Base-by-base conservation (phyloP, 2,329 filamentous ascomycete genomes). In the Neurospora sp. region DNA sequence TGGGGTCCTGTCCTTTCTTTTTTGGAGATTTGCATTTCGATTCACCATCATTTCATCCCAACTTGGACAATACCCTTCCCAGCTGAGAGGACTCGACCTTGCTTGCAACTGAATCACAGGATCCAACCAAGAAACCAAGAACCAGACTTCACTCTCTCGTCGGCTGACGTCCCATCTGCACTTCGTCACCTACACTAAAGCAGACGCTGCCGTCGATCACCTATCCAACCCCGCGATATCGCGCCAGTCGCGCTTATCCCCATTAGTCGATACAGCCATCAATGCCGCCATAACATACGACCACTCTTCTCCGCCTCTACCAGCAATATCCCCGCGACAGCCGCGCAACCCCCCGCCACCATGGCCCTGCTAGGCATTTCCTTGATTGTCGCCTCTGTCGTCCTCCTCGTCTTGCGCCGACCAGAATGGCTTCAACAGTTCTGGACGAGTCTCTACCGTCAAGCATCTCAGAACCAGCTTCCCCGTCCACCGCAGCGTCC, bases 351-450 rank as follows among this genome's bases (percentile, higher is more conserved):
- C 36, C 67, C 67, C 71, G 43, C 69, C 71, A 75, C 69, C 68
- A 89, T 89, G 87, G 85, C 82, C 73, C 78, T 88, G 75, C 75
- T 90, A 72, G 88, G 86, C 73, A 79, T 90, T 73, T 88, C 88
- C n/a, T 81, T 91, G 73, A 82, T 90, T 75, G 78, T 90, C 73
- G 88, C 85, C 62, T 88, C 88, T 0, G 79, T 90, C 69, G 82
- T 89, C 66, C 86, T 85, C 75, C 78, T 90, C 73, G 80, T 85
- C 74, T 81, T 89, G 72, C 83, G 84, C 52, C 84, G 84, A 70
- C 85, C 84, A 67, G 79, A 82, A 66, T 84, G 86, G 79, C 78
- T 87, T 67, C 80, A 81, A 73, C 78, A 78, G 11, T 78, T 84
- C 46, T 74, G 83, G 70, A 73, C 72, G 68, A 73, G 70, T 74